Evolutionary conservation across 306 rosid species (phyloP), one percentile per base, ranked within the genome.

Genomic region (Glycine soja): DNA sequence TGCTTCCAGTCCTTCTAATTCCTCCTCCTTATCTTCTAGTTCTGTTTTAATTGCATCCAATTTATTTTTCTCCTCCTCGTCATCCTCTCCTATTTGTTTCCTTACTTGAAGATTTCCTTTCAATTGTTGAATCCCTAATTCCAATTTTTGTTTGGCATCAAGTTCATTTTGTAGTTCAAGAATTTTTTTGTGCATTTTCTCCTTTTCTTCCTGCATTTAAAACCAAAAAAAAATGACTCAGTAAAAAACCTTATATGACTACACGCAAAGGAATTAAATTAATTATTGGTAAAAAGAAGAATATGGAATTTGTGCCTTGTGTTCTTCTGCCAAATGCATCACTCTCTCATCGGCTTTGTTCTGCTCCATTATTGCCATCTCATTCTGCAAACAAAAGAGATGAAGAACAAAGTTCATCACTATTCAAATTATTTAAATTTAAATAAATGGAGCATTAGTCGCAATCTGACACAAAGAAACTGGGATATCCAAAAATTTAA

Each of bases 31-130:
- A 43, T 90, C 95, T 71, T 71, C 59, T 78, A 95, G 77, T 1
- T 80, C 85, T 68, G 53, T 43, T 82, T 69, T 48, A 19, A 91
- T 80, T 68, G 74, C 88, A 14, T 88, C 86, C 80, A 90, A 66
- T 79, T 88, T 87, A 62, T 73, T 89, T 83, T 91, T 87, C 58
- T 85, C 75, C 63, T 88, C 91, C 8, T 38, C 40, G 36, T 88
- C 97, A 74, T 82, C 92, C 73, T 82, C 93, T 19, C 75, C 85
- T 88, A 93, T 90, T 70, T 90, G 99, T 71, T 85, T 71, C 97
- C 84, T 91, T 6, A 93, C 95, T 34, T 82, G 83, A 71, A 93
- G 15, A 74, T 97, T 91, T 57, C 98, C 99, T 81, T 81, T 93
- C 85, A 90, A 58, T 0, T 74, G 91, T 85, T 91, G 87, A 24